Evolutionary conservation across 768 basidiomycete genomes (phyloP).

Genomic region (Leccinum subgranulosum): DNA sequence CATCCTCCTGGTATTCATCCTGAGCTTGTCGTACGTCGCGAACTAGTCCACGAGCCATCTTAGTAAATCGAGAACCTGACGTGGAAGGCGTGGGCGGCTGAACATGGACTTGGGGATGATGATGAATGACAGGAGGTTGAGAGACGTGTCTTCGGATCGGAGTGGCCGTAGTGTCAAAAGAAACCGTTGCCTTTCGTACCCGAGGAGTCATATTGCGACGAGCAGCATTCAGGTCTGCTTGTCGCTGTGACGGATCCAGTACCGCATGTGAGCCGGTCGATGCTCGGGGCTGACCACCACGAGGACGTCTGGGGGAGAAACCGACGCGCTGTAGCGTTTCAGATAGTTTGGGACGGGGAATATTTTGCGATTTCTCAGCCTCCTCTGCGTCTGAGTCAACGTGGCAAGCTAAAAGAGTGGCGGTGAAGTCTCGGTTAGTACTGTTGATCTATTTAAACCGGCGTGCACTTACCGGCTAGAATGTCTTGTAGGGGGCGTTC

Average conservation of each 20-base stretch:
- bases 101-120: slow-evolving; percentile 51
- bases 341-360: slow-evolving; percentile 59
- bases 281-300: slow-evolving; percentile 38
- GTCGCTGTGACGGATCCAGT: slow-evolving; percentile 12
- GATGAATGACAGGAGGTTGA: slow-evolving; percentile 32
- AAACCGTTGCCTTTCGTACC: slow-evolving; percentile 25
- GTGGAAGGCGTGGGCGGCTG: slow-evolving; percentile 62
- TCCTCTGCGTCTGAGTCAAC: slow-evolving; percentile 50
- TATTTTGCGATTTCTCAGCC: slow-evolving; percentile 39
- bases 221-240: slow-evolving; percentile 12
- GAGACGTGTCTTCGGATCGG: slow-evolving; percentile 25
- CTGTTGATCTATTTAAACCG: neutral
- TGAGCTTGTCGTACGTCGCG: slow-evolving; percentile 52
- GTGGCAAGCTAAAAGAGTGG: slow-evolving; percentile 44
- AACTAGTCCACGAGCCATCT: slow-evolving; percentile 52
- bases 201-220: slow-evolving; percentile 34
- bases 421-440: neutral
- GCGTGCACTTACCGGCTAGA: slow-evolving; percentile 49
- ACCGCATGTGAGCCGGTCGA: slow-evolving; percentile 12
- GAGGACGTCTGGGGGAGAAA: slow-evolving; percentile 76
- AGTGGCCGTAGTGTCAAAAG: slow-evolving; percentile 28
- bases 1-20: slow-evolving; percentile 14
- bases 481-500: slow-evolving; percentile 75
- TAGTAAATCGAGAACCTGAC: slow-evolving; percentile 55
- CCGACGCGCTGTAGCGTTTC: slow-evolving; percentile 66